These are phyloP conservation scores for Trichosporon sp. DNA, from an alignment of 1,284 basidiomycete species.

Conservation along the genomic window DNA sequence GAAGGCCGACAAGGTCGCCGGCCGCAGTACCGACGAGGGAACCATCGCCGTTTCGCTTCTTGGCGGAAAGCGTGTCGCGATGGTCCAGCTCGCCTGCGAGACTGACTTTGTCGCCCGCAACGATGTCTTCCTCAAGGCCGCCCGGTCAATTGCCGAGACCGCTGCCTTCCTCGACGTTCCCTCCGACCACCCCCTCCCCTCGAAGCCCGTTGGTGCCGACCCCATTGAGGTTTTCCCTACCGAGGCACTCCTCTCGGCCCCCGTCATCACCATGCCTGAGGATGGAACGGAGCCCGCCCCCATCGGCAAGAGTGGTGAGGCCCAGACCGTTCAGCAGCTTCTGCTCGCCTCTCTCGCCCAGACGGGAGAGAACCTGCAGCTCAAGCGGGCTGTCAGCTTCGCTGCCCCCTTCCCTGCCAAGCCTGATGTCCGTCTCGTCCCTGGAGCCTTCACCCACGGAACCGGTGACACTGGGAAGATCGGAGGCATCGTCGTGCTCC, in stretches of 20 bases:
- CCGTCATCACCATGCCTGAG: conserved; percentile 58
- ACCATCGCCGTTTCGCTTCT: conserved; percentile 71
- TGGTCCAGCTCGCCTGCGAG: conserved; percentile 93
- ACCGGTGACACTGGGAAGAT: conserved; percentile 62
- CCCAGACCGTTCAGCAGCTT: conserved; percentile 63
- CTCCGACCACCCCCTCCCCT: conserved; percentile 9
- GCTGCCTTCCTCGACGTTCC: conserved; percentile 70
- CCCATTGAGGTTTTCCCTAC: conserved; percentile 49
- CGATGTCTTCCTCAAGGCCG: conserved; percentile 72
- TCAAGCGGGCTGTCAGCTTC: conserved; percentile 69
- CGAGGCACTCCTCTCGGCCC: conserved; percentile 62
- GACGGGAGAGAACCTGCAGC: conserved; percentile 82
- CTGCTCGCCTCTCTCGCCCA: conserved; percentile 76
- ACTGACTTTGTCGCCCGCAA: conserved; percentile 94
- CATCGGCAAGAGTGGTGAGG: conserved; percentile 30
- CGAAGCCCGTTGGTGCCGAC: conserved; percentile 24
- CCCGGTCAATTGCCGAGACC: conserved; percentile 77
- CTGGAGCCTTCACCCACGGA: conserved; percentile 77
- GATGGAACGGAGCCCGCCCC: conserved; percentile 16
- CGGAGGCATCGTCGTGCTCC: conserved; percentile 63
- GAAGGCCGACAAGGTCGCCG: conserved; percentile 70
- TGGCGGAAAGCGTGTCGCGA: conserved; percentile 65
- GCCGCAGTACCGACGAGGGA: conserved; percentile 69
- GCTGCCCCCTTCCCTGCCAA: conserved; percentile 57
- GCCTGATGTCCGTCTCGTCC: conserved; percentile 57